Evolutionary conservation across 73 alveolate species (phyloP).

Genomic region (Paramecium bursaria): DNA sequence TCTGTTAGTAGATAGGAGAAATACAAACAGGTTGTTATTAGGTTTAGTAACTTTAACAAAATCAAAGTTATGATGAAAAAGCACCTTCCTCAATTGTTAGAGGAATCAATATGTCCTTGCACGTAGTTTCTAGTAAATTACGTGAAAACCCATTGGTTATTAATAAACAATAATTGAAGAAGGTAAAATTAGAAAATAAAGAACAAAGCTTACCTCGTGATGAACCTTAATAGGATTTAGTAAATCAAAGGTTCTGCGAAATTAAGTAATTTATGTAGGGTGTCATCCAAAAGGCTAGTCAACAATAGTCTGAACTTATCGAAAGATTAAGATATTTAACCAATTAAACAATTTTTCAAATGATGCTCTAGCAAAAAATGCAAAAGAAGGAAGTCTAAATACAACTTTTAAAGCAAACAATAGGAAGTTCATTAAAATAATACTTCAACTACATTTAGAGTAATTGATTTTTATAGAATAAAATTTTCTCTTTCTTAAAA

Average conservation of each 20-base stretch:
- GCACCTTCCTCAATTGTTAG: conserved; percentile 32
- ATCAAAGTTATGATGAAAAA: not conserved
- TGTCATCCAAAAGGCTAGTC: not conserved
- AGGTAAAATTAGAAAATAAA: not conserved
- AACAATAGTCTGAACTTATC: not conserved
- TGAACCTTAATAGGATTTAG: not conserved
- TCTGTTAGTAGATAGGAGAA: conserved; percentile 20
- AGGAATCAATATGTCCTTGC: conserved; percentile 43
- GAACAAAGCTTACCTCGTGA: not conserved
- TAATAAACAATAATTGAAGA: not conserved
- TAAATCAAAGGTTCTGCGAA: not conserved
- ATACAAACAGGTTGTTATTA: conserved; percentile 23
- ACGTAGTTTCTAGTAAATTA: conserved; percentile 1
- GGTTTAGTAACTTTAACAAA: not conserved
- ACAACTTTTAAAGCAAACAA: not conserved
- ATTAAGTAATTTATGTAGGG: not conserved
- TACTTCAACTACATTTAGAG: too few species aligned
- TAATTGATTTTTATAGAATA: too few species aligned
- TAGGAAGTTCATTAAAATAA: too few species aligned
- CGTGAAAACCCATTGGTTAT: not conserved
- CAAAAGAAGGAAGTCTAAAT: not conserved
- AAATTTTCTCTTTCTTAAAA: too few species aligned
- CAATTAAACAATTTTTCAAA: conserved; percentile 1
- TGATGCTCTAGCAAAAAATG: not conserved
- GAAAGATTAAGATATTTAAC: not conserved